Base-by-base conservation (phyloP, 305 asterid genomes). In the Ilex paraguariensis region DNA sequence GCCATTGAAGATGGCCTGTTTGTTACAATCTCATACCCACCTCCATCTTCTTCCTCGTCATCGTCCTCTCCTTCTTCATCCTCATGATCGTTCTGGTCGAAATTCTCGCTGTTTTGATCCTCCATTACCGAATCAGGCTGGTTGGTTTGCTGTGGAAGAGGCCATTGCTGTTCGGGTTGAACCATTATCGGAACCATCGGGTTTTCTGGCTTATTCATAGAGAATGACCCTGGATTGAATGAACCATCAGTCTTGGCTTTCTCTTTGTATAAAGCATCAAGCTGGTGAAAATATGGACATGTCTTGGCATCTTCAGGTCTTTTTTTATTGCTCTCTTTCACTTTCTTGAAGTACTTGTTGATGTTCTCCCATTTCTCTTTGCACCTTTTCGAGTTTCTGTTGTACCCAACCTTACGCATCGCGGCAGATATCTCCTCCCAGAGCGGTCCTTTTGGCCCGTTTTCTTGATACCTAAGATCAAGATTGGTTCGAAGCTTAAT, bases 361-460 rank as follows among this genome's bases (percentile, higher is more conserved):
- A 92, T 92, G 65, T 92, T 92, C 79, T 92, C 98, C 98, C 98
- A 92, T 62, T 92, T 92, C 79, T 90, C 98, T 66, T 93, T 93
- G 82, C 97, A 93, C 54, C 98, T 64, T 70, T 90, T 93, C 0
- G 98, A 54, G 59, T 71, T 92, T 40, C 98, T 54, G 56, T 62
- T 80, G 87, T 92, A 90, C 13, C 98, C 98, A 0, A 90, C 36
- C 21, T 72, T 79, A 0, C 44, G 31, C 98, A 92, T 92, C 3
- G 81, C 88, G 2, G 81, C 54, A 0, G 98, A 92, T 11, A 92
- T 90, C 53, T 92, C 97, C 70, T 92, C 97, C 98, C 98, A 92
- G 0, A 92, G 74, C 3, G 97, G 97, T 54, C 97, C 98, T 68
- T 90, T 90, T 0, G 98, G 97, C 15, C 91, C 96, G 64, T 69